phyloP scores from a whole-genome alignment of 2,329 filamentous ascomycete genomes.

The Phaeosphaeriaceae sp. region DNA sequence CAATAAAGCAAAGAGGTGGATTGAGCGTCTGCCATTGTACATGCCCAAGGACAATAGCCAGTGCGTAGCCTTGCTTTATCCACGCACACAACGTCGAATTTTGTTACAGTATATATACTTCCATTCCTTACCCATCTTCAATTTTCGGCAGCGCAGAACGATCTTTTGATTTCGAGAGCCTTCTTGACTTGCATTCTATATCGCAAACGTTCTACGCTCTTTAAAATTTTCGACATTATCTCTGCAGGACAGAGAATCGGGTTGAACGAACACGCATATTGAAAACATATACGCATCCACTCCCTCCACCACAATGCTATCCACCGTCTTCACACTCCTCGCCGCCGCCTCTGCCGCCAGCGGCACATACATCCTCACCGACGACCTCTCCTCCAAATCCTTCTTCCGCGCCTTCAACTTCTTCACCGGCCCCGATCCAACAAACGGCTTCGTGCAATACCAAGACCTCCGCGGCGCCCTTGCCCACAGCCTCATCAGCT shows the following conservation, averaged over 20 bases:
- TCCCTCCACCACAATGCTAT: constrained; percentile 13
- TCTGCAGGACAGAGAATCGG: constrained; percentile 1
- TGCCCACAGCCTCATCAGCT: constrained; percentile 23
- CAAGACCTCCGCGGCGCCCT: constrained; percentile 22
- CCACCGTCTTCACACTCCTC: constrained; percentile 7
- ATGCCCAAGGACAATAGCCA: neutral
- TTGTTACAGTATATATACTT: neutral
- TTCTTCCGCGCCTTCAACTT: constrained; percentile 44
- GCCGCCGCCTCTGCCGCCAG: constrained; percentile 10
- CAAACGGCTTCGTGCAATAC: constrained; percentile 41
- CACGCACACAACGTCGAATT: constrained; percentile 1
- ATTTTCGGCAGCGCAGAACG: neutral
- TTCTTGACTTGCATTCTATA: neutral
- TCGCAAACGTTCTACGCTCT: neutral
- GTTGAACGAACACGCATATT: neutral
- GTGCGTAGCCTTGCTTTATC: neutral
- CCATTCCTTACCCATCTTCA: neutral
- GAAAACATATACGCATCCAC: constrained; percentile 7
- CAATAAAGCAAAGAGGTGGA: neutral
- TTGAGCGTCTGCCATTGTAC: neutral
- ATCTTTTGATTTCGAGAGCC: neutral
- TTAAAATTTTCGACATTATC: neutral
- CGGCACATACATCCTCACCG: constrained; percentile 28
- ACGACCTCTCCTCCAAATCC: constrained; percentile 38
- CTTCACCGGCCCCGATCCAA: constrained; percentile 38